A percentile compares a stretch with the other conserved stretches of the same genome.
These are phyloP conservation scores for Flueggea neowawraea DNA, from an alignment of 441 rosid genomes.

Conservation along the genomic window DNA sequence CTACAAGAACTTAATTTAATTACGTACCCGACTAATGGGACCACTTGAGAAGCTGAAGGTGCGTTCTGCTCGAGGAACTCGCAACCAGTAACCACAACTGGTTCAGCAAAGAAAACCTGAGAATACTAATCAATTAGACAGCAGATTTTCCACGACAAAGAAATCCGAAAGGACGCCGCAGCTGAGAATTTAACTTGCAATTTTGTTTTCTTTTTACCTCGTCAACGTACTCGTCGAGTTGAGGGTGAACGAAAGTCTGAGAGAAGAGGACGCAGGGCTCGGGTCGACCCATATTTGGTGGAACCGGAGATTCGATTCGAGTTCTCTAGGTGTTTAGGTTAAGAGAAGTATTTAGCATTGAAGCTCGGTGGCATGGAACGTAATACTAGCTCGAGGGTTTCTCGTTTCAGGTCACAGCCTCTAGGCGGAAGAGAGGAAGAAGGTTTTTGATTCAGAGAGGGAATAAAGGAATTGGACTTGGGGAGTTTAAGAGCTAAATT, in stretches of 20 bases:
- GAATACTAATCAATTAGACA: neutral
- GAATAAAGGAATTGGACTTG: no score
- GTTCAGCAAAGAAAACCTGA: conserved; percentile 92
- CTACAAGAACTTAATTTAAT: no score
- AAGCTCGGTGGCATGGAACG: no score
- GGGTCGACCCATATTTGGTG: conserved; percentile 66
- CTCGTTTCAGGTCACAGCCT: no score
- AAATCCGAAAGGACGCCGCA: neutral
- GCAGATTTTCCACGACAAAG: neutral
- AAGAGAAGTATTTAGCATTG: no score
- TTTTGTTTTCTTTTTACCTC: conserved; percentile 48
- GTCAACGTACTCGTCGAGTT: conserved; percentile 94
- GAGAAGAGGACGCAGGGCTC: conserved; percentile 92
- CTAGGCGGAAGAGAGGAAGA: no score
- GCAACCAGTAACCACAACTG: conserved; percentile 87
- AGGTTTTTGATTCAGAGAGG: no score
- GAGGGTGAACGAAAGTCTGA: conserved; percentile 92
- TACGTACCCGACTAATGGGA: conserved; percentile 82
- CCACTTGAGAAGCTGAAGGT: conserved; percentile 74
- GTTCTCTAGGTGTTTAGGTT: no score
- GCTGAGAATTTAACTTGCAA: neutral
- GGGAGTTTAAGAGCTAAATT: no score
- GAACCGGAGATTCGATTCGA: no score
- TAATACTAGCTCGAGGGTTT: no score
- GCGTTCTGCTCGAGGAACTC: conserved; percentile 96